These are phyloP conservation scores for Lecanicillium sp. DNA, from an alignment of 2,329 filamentous ascomycete species.

Conservation along the genomic window DNA sequence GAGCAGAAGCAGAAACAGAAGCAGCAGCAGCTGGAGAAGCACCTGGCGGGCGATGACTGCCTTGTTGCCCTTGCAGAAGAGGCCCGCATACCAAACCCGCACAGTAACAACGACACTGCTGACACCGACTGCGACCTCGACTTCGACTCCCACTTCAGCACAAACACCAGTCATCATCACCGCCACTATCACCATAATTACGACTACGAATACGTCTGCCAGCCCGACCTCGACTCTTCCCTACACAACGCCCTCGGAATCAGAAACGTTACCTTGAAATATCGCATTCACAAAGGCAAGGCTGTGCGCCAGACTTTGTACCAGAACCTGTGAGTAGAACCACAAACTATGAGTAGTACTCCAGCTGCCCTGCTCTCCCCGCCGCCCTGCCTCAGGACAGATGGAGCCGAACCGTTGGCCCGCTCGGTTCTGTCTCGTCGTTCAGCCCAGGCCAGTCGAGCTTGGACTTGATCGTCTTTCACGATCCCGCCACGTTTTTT, in stretches of 20 bases:
- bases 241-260: conserved; percentile 22
- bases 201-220: conserved; percentile 3
- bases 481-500: too few species aligned
- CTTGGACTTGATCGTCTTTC: too few species aligned
- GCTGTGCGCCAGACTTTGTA: conserved; percentile 19
- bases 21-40: not conserved
- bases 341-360: not conserved
- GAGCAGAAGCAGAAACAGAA: not conserved
- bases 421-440: not conserved
- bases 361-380: not conserved
- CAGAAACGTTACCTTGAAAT: conserved; percentile 18
- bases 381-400: not conserved
- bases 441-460: too few species aligned
- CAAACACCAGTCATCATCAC: conserved; percentile 2
- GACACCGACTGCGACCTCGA: not conserved
- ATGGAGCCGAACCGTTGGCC: not conserved
- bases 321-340: conserved; percentile 9
- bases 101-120: not conserved
- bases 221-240: conserved; percentile 15
- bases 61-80: too few species aligned
- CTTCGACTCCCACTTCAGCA: not conserved
- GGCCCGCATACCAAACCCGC: too few species aligned
- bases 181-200: conserved; percentile 3
- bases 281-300: conserved; percentile 23
- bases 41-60: too few species aligned